phyloP scores from a whole-genome alignment of 345 rosid species.

The Eucalyptus camaldulensis region DNA sequence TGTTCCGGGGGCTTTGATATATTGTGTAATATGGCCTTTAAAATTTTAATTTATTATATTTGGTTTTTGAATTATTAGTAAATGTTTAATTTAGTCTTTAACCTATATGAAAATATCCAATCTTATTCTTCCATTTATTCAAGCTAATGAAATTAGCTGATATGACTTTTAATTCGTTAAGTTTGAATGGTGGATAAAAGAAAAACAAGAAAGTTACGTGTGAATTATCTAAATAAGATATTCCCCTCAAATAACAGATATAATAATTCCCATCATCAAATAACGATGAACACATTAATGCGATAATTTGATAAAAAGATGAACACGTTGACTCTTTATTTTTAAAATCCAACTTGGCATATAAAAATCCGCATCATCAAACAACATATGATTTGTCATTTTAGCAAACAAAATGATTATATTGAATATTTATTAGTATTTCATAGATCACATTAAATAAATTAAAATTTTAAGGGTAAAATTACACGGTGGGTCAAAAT shows the following conservation, averaged over 20 bases:
- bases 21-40: background rate
- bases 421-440: background rate
- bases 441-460: rapidly evolving
- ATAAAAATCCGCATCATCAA: rapidly evolving
- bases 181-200: background rate
- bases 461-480: rapidly evolving
- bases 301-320: rapidly evolving
- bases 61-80: rapidly evolving
- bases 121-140: rapidly evolving
- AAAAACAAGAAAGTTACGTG: background rate
- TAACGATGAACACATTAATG: rapidly evolving
- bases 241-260: background rate
- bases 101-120: background rate
- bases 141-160: background rate
- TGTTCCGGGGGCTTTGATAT: background rate
- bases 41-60: background rate
- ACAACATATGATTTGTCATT: rapidly evolving
- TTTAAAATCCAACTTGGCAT: too few species aligned
- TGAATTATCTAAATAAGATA: background rate
- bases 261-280: background rate
- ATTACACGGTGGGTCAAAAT: rapidly evolving
- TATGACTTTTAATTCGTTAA: background rate
- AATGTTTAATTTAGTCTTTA: background rate
- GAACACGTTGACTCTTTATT: background rate
- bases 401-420: background rate